Conservation (phyloP, 441 rosid genomes). For the Erodium chrysanthum region DNA sequence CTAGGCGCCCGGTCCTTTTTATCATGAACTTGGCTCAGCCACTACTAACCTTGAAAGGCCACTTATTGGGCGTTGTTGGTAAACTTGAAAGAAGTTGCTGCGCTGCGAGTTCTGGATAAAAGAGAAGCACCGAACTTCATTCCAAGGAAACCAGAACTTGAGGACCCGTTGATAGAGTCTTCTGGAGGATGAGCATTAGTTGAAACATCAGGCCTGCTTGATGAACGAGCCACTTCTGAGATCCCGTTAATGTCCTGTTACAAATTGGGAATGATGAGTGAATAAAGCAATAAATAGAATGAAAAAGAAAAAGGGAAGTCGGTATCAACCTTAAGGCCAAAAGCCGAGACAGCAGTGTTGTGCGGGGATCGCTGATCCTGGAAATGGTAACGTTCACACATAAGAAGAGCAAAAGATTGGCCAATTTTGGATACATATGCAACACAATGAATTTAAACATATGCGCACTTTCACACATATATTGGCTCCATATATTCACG, state of each 20-base stretch:
- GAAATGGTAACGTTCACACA: conserved; percentile 4
- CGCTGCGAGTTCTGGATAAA: conserved; percentile 42
- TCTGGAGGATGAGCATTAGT: conserved; percentile 24
- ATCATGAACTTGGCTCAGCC: background rate
- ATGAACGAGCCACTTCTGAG: no score
- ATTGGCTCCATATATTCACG: no score
- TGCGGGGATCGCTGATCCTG: conserved; percentile 35
- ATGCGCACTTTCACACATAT: background rate
- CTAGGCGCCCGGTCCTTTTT: background rate
- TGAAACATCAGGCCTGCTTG: conserved; percentile 7
- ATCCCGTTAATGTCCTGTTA: no score
- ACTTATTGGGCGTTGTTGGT: background rate
- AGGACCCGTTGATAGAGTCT: conserved; percentile 20
- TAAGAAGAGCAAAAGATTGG: background rate
- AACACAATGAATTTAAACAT: background rate
- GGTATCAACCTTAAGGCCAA: conserved; percentile 27
- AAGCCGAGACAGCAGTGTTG: conserved; percentile 21
- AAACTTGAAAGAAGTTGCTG: conserved; percentile 26
- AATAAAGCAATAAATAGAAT: no score
- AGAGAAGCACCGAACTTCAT: conserved; percentile 21
- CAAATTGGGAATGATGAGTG: no score
- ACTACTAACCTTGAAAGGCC: no score
- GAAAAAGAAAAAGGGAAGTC: no score
- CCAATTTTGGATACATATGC: background rate
- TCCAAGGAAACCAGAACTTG: conserved; percentile 29